Evolutionary conservation across 2,329 filamentous ascomycete species (phyloP), one percentile per base, ranked within the genome.

Genomic region (Botryotinia globosa): DNA sequence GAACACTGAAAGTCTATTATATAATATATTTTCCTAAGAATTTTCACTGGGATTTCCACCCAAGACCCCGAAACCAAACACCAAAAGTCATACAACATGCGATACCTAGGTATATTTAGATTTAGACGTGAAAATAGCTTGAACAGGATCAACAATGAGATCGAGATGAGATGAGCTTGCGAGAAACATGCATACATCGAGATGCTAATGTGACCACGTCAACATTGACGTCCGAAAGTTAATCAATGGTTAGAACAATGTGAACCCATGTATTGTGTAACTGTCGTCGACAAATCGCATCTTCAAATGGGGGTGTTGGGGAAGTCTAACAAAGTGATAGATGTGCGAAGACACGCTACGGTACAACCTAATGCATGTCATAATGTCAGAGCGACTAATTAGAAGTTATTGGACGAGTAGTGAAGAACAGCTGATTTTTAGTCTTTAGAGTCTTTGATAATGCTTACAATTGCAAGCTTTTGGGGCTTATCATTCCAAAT

Each of bases 211-310:
- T 51, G 22, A 56, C 64, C 34, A 67, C 45, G 16, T 56, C 25
- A 56, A 56, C 29, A 54, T 67, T 12, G 65, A 42, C n/a, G 54
- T 67, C 34, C 39, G 22, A 67, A 29, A 51, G 25, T 18, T 56
- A n/a, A 25, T 32, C n/a, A 22, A 32, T 66, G 34, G 22, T 10
- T 18, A 29, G 48, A 56, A 42, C n/a, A 16, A 56, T 67, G 29
- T 42, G n/a, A 67, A 67, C 48, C 64, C 64, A 39, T 67, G 48
- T 42, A 29, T 25, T 14, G 48, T 56, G 34, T 25, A 67, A 67
- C 34, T 7, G 34, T 54, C 45, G 16, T 32, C 64, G 14, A 67
- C 48, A 56, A 67, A 54, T 67, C 64, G 64, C 48, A 67, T 67
- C 45, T 67, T 54, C 32, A 54, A 14, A 56, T 25, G 34, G n/a